Conservation (phyloP, 306 rosid genomes). For the Prunus mongolica region DNA sequence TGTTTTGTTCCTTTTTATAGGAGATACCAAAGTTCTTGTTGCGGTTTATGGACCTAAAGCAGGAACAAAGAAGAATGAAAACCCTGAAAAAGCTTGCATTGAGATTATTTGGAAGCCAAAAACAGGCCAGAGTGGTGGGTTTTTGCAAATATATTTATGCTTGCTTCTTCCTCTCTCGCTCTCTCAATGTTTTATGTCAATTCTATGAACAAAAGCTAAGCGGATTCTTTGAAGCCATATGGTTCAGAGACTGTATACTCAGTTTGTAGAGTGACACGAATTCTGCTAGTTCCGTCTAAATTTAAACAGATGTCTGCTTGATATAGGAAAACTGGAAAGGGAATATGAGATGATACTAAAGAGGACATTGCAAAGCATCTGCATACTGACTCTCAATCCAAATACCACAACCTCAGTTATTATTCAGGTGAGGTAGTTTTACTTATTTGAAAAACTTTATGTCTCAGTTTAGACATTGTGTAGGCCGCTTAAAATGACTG, state of each 20-base stretch:
- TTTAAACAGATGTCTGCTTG: neutral
- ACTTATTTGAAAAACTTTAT: neutral
- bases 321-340: constrained; percentile 64
- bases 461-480: neutral
- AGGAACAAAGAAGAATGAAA: constrained; percentile 83
- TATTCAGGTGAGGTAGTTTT: constrained; percentile 46
- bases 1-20: constrained; percentile 17
- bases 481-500: neutral
- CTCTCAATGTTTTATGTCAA: neutral
- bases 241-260: neutral
- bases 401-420: constrained; percentile 74
- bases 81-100: constrained; percentile 84
- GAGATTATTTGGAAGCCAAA: constrained; percentile 95
- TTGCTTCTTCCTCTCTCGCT: neutral
- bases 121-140: constrained; percentile 74
- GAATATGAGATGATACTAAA: constrained; percentile 86
- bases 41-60: constrained; percentile 87
- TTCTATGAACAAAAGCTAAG: neutral
- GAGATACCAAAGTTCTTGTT: constrained; percentile 83
- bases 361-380: constrained; percentile 75
- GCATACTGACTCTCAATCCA: constrained; percentile 64
- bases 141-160: neutral
- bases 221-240: neutral
- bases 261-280: neutral
- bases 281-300: neutral